phyloP scores from a whole-genome alignment of 2,329 filamentous ascomycete species.

The Paecilomyces niveus region DNA sequence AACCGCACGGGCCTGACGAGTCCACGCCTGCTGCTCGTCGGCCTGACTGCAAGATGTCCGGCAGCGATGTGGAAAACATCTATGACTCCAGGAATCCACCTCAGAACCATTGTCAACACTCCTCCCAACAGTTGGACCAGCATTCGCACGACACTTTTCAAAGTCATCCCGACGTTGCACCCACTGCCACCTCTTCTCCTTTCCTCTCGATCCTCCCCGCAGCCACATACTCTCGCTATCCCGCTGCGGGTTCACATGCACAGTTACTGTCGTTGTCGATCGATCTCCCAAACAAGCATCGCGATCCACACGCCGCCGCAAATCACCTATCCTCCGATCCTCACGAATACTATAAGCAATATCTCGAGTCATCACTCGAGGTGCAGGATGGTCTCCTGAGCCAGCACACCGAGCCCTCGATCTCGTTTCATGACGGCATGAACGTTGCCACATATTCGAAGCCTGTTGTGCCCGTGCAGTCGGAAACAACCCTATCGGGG shows the following conservation, averaged over 20 bases:
- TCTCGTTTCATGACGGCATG: slow-evolving; percentile 15
- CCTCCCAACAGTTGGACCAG: slow-evolving; percentile 17
- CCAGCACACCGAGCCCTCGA: slow-evolving; percentile 10
- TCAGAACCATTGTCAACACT: slow-evolving; percentile 24
- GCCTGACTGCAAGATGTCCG: slow-evolving; percentile 37
- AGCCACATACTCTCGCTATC: slow-evolving; percentile 19
- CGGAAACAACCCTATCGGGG: slow-evolving; percentile 16
- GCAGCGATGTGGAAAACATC: slow-evolving; percentile 34
- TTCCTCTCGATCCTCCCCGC: slow-evolving; percentile 13
- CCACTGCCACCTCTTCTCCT: slow-evolving; percentile 17
- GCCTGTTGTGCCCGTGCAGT: slow-evolving; percentile 12
- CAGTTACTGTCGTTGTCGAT: slow-evolving; percentile 12
- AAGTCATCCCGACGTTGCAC: slow-evolving; percentile 18
- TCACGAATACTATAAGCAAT: slow-evolving; percentile 46
- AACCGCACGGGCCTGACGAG: slow-evolving; percentile 23
- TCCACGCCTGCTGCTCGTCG: slow-evolving; percentile 19
- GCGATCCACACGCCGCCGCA: slow-evolving; percentile 11
- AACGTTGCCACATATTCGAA: slow-evolving; percentile 11
- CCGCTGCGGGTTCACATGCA: slow-evolving; percentile 10
- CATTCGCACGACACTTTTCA: slow-evolving; percentile 17
- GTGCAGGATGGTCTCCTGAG: slow-evolving; percentile 19
- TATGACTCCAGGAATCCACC: slow-evolving; percentile 25
- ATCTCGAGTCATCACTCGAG: slow-evolving; percentile 27
- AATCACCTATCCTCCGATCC: slow-evolving; percentile 34
- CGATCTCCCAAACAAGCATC: slow-evolving; percentile 12